A percentile compares a stretch with the other conserved stretches of the same genome.
Evolutionary conservation across 768 basidiomycete species (phyloP).

Genomic region (Cystobasidium onofrii): DNA sequence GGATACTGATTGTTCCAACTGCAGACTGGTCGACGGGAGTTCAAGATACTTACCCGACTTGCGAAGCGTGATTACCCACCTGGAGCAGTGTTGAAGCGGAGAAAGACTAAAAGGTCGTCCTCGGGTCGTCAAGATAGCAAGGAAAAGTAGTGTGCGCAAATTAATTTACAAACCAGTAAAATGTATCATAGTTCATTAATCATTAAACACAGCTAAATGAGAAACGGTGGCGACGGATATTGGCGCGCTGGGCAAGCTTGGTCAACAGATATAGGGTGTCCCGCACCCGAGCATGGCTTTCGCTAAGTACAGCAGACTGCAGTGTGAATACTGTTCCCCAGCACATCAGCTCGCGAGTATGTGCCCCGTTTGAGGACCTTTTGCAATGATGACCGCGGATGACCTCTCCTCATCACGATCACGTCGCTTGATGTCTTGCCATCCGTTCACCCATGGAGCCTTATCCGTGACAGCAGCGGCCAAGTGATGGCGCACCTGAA

Average conservation of each 20-base stretch:
- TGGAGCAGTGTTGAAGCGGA: constrained; percentile 12
- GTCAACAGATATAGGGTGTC: too few relatives aligned
- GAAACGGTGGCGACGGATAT: too few relatives aligned
- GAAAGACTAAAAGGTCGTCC: constrained; percentile 8
- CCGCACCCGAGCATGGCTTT: too few relatives aligned
- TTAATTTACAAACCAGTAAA: background rate
- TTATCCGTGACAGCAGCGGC: background rate
- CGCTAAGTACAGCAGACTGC: too few relatives aligned
- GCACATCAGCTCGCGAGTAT: too few relatives aligned
- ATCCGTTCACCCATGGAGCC: background rate
- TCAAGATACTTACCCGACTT: constrained; percentile 32
- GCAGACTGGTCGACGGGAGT: constrained; percentile 30
- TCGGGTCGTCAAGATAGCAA: constrained; percentile 17
- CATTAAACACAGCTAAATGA: background rate
- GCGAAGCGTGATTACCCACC: constrained; percentile 26
- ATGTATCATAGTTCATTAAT: background rate
- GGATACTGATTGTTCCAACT: background rate
- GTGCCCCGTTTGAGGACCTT: too few relatives aligned
- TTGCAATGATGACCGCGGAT: too few relatives aligned
- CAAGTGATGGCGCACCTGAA: constrained; percentile 27
- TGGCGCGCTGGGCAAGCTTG: too few relatives aligned
- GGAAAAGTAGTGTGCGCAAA: background rate
- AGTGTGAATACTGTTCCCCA: too few relatives aligned
- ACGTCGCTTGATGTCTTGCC: background rate
- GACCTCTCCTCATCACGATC: background rate